phyloP scores from a whole-genome alignment of 805 yeast genomes.

The Ogataea chonburiensis region DNA sequence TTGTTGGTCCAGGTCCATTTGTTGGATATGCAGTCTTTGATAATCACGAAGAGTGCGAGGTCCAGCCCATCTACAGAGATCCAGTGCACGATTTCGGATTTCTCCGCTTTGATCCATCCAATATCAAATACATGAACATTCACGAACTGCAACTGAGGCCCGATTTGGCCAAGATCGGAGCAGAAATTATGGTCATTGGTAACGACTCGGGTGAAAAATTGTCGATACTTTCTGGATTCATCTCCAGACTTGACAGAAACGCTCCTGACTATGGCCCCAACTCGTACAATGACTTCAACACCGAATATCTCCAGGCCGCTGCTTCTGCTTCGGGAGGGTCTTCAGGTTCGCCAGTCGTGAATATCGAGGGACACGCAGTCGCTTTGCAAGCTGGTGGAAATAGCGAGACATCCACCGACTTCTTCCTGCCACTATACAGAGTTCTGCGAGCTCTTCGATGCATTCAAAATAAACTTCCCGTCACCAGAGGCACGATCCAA shows the following conservation, averaged over 20 bases:
- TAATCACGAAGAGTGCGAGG: slow-evolving; percentile 90
- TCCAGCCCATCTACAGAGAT: slow-evolving; percentile 82
- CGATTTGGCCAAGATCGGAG: slow-evolving; percentile 84
- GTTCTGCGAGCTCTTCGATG: slow-evolving; percentile 80
- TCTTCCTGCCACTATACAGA: slow-evolving; percentile 81
- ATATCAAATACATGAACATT: slow-evolving; percentile 71
- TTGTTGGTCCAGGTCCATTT: slow-evolving; percentile 94
- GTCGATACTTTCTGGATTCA: slow-evolving; percentile 84
- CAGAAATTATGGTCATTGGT: slow-evolving; percentile 92
- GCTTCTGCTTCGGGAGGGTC: slow-evolving; percentile 96
- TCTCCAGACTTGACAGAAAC: slow-evolving; percentile 81
- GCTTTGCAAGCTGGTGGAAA: slow-evolving; percentile 96
- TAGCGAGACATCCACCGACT: slow-evolving; percentile 89
- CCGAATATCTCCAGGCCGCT: slow-evolving; percentile 94
- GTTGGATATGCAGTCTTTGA: slow-evolving; percentile 89
- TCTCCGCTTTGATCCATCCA: slow-evolving; percentile 68
- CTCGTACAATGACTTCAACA: slow-evolving; percentile 89
- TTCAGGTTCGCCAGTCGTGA: slow-evolving; percentile 94
- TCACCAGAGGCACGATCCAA: slow-evolving; percentile 90
- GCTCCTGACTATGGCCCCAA: slow-evolving; percentile 91
- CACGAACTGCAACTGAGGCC: slow-evolving; percentile 69
- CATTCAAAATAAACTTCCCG: slow-evolving; percentile 53
- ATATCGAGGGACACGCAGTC: slow-evolving; percentile 80
- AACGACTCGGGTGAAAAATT: slow-evolving; percentile 95
- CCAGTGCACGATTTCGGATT: slow-evolving; percentile 96